phyloP scores from a whole-genome alignment of 1,284 basidiomycete species.

The Irpex rosettiformis region DNA sequence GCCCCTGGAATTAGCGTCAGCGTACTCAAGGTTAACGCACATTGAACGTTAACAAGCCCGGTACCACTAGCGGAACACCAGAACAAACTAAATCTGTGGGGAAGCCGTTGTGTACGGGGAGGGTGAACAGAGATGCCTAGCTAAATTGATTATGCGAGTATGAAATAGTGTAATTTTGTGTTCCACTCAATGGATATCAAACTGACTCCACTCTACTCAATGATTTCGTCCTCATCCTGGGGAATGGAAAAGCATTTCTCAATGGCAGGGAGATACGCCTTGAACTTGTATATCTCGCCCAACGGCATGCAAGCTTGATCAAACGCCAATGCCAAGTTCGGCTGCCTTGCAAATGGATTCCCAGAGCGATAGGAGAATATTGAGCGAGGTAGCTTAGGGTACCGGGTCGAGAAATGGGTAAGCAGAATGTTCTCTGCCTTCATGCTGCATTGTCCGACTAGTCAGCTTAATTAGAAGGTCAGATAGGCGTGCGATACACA shows the following conservation, averaged over 20 bases:
- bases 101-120: not conserved
- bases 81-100: too few relatives aligned
- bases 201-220: constrained; percentile 31
- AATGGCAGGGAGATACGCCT: constrained; percentile 69
- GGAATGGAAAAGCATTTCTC: constrained; percentile 63
- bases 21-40: not conserved
- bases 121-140: not conserved
- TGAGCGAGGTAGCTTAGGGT: constrained; percentile 68
- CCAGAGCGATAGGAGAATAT: constrained; percentile 14
- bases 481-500: constrained; percentile 29
- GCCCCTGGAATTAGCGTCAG: not conserved
- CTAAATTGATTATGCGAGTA: not conserved
- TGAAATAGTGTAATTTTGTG: constrained; percentile 2
- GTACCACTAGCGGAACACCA: not conserved
- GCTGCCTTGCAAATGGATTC: constrained; percentile 12
- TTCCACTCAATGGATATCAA: constrained; percentile 10
- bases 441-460: constrained; percentile 53
- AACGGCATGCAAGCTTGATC: constrained; percentile 76
- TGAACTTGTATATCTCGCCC: constrained; percentile 80
- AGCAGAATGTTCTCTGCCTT: constrained; percentile 78
- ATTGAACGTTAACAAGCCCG: not conserved
- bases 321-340: constrained; percentile 72
- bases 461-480: not conserved
- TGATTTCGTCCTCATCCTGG: constrained; percentile 45
- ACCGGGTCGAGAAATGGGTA: constrained; percentile 94